Conservation (phyloP, 2,329 filamentous ascomycete genomes). For the Phoma sp. region DNA sequence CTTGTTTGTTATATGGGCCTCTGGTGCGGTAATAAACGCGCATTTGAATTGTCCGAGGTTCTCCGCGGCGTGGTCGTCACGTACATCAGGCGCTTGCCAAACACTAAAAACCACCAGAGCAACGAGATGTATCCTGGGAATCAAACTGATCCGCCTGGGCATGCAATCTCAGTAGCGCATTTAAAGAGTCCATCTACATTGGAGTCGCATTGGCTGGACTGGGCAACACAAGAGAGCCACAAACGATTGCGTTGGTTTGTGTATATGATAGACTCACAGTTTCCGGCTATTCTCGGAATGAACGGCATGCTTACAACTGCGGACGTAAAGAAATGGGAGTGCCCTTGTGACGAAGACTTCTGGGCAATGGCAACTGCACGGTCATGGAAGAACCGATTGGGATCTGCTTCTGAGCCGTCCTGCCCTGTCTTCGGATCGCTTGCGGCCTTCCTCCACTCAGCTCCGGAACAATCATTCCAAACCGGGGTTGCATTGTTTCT, state of each 20-base stretch:
- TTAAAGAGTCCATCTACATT: not conserved
- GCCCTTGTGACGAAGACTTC: conserved; percentile 12
- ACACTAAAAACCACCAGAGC: not conserved
- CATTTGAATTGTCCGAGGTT: conserved; percentile 12
- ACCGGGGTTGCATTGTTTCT: not conserved
- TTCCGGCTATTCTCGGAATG: conserved; percentile 11
- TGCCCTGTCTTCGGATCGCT: conserved; percentile 9
- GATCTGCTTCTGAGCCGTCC: conserved; percentile 12
- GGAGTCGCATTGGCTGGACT: conserved; percentile 1
- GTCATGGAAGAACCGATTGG: conserved; percentile 10
- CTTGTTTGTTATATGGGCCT: conserved; percentile 16
- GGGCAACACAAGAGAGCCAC: conserved; percentile 2
- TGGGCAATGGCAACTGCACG: conserved; percentile 3
- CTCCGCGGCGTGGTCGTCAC: conserved; percentile 6
- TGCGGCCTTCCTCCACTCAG: not conserved
- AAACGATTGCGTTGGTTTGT: conserved; percentile 13
- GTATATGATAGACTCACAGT: conserved; percentile 10
- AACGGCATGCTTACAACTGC: conserved; percentile 9
- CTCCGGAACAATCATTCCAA: not conserved
- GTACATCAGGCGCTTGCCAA: conserved; percentile 10
- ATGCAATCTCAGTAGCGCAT: not conserved
- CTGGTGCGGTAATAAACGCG: conserved; percentile 17
- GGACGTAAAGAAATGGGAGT: conserved; percentile 11
- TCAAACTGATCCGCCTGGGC: no score
- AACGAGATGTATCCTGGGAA: not conserved